phyloP scores from a whole-genome alignment of 2,329 filamentous ascomycete species.

The Aspergillus neoniger region DNA sequence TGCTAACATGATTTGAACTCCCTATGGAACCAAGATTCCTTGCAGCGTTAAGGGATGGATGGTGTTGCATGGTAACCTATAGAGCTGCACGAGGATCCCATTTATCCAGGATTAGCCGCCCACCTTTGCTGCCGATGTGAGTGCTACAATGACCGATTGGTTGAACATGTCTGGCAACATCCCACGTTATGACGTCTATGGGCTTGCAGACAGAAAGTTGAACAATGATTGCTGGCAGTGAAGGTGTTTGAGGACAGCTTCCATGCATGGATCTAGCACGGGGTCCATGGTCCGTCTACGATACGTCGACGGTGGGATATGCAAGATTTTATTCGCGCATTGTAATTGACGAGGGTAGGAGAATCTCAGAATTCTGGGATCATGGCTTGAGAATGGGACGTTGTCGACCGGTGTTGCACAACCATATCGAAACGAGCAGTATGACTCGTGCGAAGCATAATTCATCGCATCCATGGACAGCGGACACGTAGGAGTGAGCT shows the following conservation, averaged over 20 bases:
- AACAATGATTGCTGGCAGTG: not conserved
- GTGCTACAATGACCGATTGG: constrained; percentile 5
- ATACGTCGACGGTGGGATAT: not conserved
- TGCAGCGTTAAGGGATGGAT: not conserved
- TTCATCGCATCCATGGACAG: not conserved
- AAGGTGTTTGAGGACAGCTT: not conserved
- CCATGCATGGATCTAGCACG: not conserved
- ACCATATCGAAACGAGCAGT: too few species aligned
- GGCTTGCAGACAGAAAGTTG: not conserved
- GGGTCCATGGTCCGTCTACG: not conserved
- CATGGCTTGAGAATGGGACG: not conserved
- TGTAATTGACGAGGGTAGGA: not conserved
- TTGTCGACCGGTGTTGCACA: too few species aligned
- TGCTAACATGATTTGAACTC: not conserved
- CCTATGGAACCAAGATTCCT: not conserved
- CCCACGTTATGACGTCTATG: constrained; percentile 20
- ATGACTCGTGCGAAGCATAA: too few species aligned
- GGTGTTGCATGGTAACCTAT: not conserved
- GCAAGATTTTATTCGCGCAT: not conserved
- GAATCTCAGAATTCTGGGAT: too few species aligned
- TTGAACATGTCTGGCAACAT: constrained; percentile 2
- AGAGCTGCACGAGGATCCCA: constrained; percentile 9
- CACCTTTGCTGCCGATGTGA: constrained; percentile 3
- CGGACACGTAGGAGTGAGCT: not conserved
- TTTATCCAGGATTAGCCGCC: constrained; percentile 12